Evolutionary conservation across 2,329 filamentous ascomycete species (phyloP), one percentile per base, ranked within the genome.

Genomic region (Corniculantispora saksenae): DNA sequence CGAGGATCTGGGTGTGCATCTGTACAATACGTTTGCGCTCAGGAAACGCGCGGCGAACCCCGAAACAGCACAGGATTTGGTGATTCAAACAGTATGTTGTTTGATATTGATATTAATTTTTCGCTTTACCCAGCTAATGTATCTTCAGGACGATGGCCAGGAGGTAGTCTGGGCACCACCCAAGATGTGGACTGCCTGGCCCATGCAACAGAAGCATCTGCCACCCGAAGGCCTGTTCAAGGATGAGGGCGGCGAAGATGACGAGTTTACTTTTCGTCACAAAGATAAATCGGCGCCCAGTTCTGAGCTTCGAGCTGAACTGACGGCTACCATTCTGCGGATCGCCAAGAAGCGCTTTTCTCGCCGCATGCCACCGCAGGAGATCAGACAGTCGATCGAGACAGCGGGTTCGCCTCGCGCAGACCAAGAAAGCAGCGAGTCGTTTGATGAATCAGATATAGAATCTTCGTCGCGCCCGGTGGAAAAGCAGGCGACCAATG

Each of bases 131-230:
- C 35, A 23, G 51, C 61, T 55, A 56, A 61, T 43, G 17, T 50
- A 13, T 6, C 5, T n/a, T 21, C 51, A 77, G 76, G 72, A 71
- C 21, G 69, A 72, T 51, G 72, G 73, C 5, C 68, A 72, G 40
- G 67, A 77, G 8, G 69, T 63, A 2, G 69, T 77, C 53, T 89
- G 86, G 83, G 75, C 75, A 5, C 85, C 85, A 2, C 81, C 85
- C 0, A 86, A 84, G 66, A 69, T 74, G 5, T 97, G 94, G 94
- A 92, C 91, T 21, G 91, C 93, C 0, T 97, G 94, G 94, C 94
- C 94, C 5, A 75, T 96, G 72, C 82, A 82, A 23, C 81, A 85
- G 5, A 78, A 81, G 9, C 78, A 83, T 29, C 87, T 95, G 9
- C 91, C 91, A 1, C 78, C 80, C 19, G 80, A 82, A 17, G 79